Conservation (phyloP, 2,329 filamentous ascomycete genomes). For the Sporothrix curviconia region DNA sequence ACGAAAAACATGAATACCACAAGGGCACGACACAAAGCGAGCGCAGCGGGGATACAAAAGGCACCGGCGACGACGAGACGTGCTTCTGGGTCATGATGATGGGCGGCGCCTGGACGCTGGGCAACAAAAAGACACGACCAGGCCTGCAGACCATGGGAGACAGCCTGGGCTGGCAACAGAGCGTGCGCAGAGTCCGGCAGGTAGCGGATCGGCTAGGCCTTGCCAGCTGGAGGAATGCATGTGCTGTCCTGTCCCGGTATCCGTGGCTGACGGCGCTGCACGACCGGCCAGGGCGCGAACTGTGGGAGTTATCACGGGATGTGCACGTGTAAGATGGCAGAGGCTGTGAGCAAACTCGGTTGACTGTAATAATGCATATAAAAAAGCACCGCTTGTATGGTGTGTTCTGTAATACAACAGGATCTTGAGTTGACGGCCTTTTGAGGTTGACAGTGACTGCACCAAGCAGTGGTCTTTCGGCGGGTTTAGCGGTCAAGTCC, state of each 20-base stretch:
- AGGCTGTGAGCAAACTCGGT: too few species aligned
- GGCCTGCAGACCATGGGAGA: neutral
- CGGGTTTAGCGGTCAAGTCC: too few species aligned
- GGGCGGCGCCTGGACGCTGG: neutral
- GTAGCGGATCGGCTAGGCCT: neutral
- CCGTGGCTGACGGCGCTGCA: neutral
- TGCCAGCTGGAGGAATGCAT: neutral
- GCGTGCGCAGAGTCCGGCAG: neutral
- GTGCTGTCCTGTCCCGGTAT: neutral
- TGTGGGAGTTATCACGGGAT: neutral
- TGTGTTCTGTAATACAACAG: too few species aligned
- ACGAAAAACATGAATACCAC: too few species aligned
- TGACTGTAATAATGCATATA: too few species aligned
- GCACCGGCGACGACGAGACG: neutral
- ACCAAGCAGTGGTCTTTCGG: too few species aligned
- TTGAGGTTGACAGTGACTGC: too few species aligned
- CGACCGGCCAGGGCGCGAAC: neutral
- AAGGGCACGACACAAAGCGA: neutral
- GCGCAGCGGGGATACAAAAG: neutral
- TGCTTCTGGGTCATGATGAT: neutral
- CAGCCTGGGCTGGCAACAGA: neutral
- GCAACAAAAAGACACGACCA: neutral
- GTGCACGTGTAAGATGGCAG: too few species aligned
- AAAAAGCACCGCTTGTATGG: too few species aligned
- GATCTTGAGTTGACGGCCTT: too few species aligned